phyloP scores from a whole-genome alignment of 2,329 filamentous ascomycete species.

The Neonectria hederae region DNA sequence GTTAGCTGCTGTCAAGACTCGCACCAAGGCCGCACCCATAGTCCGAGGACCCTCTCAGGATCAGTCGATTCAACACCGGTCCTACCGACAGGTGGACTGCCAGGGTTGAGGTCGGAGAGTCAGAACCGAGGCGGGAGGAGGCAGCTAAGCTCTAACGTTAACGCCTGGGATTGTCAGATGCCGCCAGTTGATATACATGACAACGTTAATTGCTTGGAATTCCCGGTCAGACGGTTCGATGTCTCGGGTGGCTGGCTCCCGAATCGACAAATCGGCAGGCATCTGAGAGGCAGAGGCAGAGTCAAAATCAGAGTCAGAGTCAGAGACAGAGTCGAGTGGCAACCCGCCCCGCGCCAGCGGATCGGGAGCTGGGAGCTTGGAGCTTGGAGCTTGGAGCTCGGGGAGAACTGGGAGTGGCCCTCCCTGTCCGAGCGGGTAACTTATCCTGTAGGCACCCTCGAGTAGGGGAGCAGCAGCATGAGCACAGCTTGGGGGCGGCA shows the following conservation, averaged over 20 bases:
- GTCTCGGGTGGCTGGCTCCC: slow-evolving; percentile 16
- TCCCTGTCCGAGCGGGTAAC: slow-evolving; percentile 13
- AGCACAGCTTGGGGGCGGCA: not conserved
- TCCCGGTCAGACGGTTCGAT: slow-evolving; percentile 17
- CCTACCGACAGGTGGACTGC: not conserved
- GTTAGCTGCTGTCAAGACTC: slow-evolving; percentile 20
- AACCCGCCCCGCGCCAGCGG: not conserved
- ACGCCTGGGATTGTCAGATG: no score
- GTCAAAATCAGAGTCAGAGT: not conserved
- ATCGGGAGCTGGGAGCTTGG: not conserved
- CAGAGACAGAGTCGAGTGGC: not conserved
- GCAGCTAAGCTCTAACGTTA: no score
- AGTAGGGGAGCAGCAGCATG: not conserved
- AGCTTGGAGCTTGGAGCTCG: not conserved
- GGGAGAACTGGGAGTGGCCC: slow-evolving; percentile 9
- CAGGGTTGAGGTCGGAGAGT: slow-evolving; percentile 3
- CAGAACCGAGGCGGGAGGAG: not conserved
- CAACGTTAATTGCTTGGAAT: not conserved
- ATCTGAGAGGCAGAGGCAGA: no score
- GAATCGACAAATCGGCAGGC: not conserved
- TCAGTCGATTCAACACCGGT: slow-evolving; percentile 9
- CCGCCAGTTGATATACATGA: not conserved
- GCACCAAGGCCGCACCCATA: slow-evolving; percentile 9
- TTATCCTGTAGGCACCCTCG: not conserved
- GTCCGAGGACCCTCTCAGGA: slow-evolving; percentile 11